Conservation (phyloP, 495 filamentous ascomycete species). For the Astrothelium subdiscretum region DNA sequence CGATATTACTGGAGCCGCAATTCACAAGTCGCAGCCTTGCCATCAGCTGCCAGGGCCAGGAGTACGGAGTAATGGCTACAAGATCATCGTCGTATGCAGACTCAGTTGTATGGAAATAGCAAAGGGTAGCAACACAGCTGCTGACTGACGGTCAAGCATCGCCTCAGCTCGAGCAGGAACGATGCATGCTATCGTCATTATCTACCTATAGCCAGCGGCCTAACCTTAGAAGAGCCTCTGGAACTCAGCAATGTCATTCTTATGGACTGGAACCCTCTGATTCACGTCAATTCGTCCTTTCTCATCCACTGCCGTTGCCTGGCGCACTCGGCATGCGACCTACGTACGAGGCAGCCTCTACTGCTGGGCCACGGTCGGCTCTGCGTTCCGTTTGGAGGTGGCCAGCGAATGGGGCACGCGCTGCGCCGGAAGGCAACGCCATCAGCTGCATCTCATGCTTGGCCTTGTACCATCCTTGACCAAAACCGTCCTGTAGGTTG, state of each 20-base stretch:
- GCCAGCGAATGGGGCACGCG: neutral
- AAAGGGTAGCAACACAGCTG: neutral
- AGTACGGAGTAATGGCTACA: neutral
- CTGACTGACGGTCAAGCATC: neutral
- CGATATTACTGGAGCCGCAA: neutral
- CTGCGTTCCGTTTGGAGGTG: neutral
- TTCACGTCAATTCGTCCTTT: neutral
- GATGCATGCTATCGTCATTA: neutral
- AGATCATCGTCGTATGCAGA: neutral
- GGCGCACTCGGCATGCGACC: neutral
- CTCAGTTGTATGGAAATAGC: neutral
- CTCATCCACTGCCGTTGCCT: neutral
- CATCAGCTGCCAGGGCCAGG: neutral
- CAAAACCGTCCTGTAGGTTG: neutral
- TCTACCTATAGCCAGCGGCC: neutral
- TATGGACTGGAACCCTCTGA: neutral
- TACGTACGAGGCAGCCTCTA: too few relatives aligned
- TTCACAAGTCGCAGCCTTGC: neutral
- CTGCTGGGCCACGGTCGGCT: neutral
- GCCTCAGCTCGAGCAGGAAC: neutral
- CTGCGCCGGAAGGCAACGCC: neutral
- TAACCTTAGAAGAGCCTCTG: neutral
- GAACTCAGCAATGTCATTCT: neutral
- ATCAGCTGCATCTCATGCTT: neutral
- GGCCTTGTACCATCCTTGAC: neutral